Conservation (phyloP, 768 basidiomycete species). For the Mycena indigotica region DNA sequence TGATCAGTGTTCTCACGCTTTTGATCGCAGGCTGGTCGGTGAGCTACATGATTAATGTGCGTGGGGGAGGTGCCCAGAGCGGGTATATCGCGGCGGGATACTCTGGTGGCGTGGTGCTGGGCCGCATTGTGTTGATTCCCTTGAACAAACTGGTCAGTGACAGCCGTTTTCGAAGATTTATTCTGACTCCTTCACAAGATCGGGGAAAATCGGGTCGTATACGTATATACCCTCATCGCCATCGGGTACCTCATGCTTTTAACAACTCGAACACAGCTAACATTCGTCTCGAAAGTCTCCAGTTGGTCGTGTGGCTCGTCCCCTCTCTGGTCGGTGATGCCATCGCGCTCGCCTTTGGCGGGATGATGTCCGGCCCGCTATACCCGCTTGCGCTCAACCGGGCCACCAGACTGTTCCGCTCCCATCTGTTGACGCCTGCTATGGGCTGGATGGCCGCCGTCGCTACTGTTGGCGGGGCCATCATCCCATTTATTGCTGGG, state of each 20-base stretch:
- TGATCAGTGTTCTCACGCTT: neutral
- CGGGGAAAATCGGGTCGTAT: constrained; percentile 40
- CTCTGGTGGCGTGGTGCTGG: constrained; percentile 42
- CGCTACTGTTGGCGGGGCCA: constrained; percentile 52
- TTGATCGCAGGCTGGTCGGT: constrained; percentile 44
- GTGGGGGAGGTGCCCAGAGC: constrained; percentile 44
- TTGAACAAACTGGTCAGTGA: constrained; percentile 36
- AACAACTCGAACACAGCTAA: too few relatives aligned
- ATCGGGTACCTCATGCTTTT: constrained; percentile 27
- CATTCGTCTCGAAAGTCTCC: constrained; percentile 40
- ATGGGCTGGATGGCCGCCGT: constrained; percentile 56
- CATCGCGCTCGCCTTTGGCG: constrained; percentile 48
- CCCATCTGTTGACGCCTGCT: constrained; percentile 47
- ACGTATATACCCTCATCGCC: constrained; percentile 37
- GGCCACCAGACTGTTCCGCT: constrained; percentile 52
- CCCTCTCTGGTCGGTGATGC: constrained; percentile 50
- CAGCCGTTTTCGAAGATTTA: neutral
- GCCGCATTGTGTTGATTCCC: constrained; percentile 40
- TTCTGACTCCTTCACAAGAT: constrained; percentile 23
- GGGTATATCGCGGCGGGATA: constrained; percentile 48
- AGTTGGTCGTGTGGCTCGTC: constrained; percentile 53
- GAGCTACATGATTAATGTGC: constrained; percentile 40
- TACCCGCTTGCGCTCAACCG: constrained; percentile 59
- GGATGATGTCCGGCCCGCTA: constrained; percentile 55
- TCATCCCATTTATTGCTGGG: constrained; percentile 55